These are phyloP conservation scores for Colletotrichum sojae DNA, from an alignment of 2,329 filamentous ascomycete genomes.

Conservation along the genomic window DNA sequence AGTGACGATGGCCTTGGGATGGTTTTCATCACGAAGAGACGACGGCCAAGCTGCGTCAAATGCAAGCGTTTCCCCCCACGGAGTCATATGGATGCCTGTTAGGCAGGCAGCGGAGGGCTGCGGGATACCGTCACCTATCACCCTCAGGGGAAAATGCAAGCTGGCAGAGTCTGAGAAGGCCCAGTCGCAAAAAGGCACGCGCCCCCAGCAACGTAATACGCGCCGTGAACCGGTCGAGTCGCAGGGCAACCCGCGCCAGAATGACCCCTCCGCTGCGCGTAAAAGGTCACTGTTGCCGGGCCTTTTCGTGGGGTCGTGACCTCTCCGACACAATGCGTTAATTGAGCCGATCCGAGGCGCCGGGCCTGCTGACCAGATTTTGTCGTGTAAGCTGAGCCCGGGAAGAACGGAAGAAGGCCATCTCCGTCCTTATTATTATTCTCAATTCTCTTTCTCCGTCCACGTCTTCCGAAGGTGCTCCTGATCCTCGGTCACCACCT, in stretches of 20 bases:
- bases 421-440: not conserved
- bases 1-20: conserved; percentile 27
- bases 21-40: not conserved
- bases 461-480: not conserved
- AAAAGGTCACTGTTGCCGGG: conserved; percentile 29
- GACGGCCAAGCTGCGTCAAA: not conserved
- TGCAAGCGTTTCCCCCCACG: conserved; percentile 4
- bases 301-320: conserved; percentile 38
- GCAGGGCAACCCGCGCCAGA: conserved; percentile 24
- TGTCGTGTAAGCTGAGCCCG: conserved; percentile 8
- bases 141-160: not conserved
- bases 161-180: not conserved
- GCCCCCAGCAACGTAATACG: conserved; percentile 9
- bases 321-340: conserved; percentile 26
- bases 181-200: conserved; percentile 17
- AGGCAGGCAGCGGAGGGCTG: conserved; percentile 22
- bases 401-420: not conserved
- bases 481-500: too few species aligned
- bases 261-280: conserved; percentile 28
- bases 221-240: conserved; percentile 7
- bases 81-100: conserved; percentile 34
- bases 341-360: conserved; percentile 30
- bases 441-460: not conserved
- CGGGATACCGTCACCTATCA: conserved; percentile 5
- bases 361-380: conserved; percentile 30